These are phyloP conservation scores for Peniophora sp. DNA, from an alignment of 1,284 basidiomycete species.

Conservation along the genomic window DNA sequence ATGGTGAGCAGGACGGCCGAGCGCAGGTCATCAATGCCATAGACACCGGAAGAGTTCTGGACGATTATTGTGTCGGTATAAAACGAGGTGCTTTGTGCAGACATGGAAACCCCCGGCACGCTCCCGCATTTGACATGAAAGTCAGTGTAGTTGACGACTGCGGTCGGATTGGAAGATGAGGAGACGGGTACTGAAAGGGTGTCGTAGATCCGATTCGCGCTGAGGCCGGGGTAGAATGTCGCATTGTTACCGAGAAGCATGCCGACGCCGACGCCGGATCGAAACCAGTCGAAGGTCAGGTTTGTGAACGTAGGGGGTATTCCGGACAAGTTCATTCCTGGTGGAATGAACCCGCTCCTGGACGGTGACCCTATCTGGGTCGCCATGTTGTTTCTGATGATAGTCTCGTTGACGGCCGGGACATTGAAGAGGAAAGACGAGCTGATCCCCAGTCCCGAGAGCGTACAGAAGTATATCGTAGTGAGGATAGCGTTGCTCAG, in stretches of 20 bases:
- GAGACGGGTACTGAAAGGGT: not conserved
- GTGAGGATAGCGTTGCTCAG: not conserved
- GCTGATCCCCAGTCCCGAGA: not conserved
- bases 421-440: not conserved
- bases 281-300: not conserved
- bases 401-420: not conserved
- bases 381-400: too few relatives aligned
- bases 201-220: not conserved
- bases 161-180: not conserved
- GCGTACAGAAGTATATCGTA: not conserved
- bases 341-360: not conserved
- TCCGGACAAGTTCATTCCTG: not conserved
- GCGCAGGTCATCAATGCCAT: not conserved
- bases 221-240: not conserved
- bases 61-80: not conserved
- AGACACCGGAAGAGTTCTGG: not conserved
- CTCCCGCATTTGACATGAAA: not conserved
- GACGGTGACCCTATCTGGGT: not conserved
- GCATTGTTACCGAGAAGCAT: not conserved
- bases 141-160: not conserved
- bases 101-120: not conserved
- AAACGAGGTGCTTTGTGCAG: not conserved
- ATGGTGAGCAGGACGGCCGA: not conserved
- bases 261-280: not conserved
- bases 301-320: not conserved